Evolutionary conservation across 2,329 filamentous ascomycete species (phyloP), one percentile per base, ranked within the genome.

Genomic region (Grosmannia huntii): DNA sequence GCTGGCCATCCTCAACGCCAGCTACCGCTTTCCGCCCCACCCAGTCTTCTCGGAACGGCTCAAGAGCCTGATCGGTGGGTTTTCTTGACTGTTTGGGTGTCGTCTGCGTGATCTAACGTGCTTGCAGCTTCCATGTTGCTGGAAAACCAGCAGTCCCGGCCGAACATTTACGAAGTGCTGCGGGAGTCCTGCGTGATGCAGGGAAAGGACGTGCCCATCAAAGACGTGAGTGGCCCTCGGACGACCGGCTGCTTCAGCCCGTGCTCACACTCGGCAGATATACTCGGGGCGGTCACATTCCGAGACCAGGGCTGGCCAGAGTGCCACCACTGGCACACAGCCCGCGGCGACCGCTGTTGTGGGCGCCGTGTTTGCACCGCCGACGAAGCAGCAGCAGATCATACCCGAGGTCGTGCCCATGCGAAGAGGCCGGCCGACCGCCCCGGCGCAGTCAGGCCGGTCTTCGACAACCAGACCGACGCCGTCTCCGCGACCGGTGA

Each of bases 1-100:
- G 74, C 88, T 97, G 76, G 94, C 94, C 14, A 99, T 99, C 63
- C 75, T 99, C 61, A 97, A 97, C 68, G 94, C 94, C 55, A 95
- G 84, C 70, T 97, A 89, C 78, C 91, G 89, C 67, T 99, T 89
- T 66, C 94, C 92, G 6, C 82, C 80, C 60, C 90, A 96, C 67
- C 94, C 94, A 31, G 76, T 82, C 21, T 99, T 99, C 69, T 96
- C 94, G 0, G 89, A 95, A 65, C 83, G 87, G 58, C 73, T 96
- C 58, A 96, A 96, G 76, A 84, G 86, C 66, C 76, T 99, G 48
- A 97, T 97, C 68, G 87, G 90, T 95, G 75, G 69, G 78, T 59
- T 21, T 10, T 33, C 38, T 53, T 23, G 31, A 2, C 31, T 33
- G 31, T 33, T 33, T 10, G 5, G 2, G 31, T 33, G 5, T 33